Conservation (phyloP, 163 green algal species). For the Coccomyxa subellipsoidea region DNA sequence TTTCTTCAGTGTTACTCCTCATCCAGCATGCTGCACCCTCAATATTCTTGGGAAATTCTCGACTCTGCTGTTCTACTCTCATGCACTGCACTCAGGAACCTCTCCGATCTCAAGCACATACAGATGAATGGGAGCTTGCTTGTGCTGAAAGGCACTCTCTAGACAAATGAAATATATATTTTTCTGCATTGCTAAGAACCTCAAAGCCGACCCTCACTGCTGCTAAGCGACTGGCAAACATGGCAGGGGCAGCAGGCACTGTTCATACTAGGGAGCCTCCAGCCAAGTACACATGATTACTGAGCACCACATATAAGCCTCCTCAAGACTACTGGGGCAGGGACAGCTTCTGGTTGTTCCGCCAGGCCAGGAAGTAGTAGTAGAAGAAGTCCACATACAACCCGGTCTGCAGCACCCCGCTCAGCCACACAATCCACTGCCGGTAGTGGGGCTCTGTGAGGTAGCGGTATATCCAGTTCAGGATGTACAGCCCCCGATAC, state of each 20-base stretch:
- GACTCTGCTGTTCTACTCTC: not conserved
- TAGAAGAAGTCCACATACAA: conserved; percentile 99
- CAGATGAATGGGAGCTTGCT: too few species aligned
- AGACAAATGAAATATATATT: too few species aligned
- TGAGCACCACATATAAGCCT: not conserved
- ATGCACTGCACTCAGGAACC: not conserved
- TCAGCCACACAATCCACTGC: conserved; percentile 94
- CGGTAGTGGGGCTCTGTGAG: conserved; percentile 86
- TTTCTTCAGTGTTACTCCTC: too few species aligned
- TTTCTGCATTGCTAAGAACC: too few species aligned
- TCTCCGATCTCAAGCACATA: not conserved
- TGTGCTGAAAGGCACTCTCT: too few species aligned
- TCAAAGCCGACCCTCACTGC: too few species aligned
- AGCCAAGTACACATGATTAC: too few species aligned
- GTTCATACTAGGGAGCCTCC: too few species aligned
- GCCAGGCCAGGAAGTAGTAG: conserved; percentile 92
- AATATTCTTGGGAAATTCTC: not conserved
- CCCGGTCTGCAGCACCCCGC: conserved; percentile 87
- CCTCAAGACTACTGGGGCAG: conserved; percentile 49
- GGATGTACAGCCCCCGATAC: conserved; percentile 94
- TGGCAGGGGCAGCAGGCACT: too few species aligned
- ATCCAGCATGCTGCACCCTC: not conserved
- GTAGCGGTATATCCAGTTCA: conserved; percentile 99
- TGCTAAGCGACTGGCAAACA: too few species aligned
- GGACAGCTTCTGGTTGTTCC: conserved; percentile 83